Percentiles rank a stretch among this genome's conserved stretches.
phyloP scores from a whole-genome alignment of 768 basidiomycete genomes.

The Boletus rufocinnamomeus region DNA sequence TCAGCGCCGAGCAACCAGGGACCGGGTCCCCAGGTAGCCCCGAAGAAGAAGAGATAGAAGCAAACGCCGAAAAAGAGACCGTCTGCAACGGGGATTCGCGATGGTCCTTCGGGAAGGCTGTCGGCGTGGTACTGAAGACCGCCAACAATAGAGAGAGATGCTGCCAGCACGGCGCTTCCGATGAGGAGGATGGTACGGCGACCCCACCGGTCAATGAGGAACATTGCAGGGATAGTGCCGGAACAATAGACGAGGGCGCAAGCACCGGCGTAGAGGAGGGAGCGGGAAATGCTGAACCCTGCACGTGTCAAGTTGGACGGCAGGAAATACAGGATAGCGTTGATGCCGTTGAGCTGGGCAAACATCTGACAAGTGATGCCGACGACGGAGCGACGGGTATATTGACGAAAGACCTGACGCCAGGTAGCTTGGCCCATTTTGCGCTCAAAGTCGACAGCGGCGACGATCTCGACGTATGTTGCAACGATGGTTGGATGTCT shows the following conservation, averaged over 20 bases:
- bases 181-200: slow-evolving; percentile 50
- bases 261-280: slow-evolving; percentile 48
- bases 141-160: slow-evolving; percentile 51
- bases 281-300: slow-evolving; percentile 45
- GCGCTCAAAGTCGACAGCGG: slow-evolving; percentile 41
- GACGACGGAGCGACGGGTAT: slow-evolving; percentile 49
- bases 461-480: slow-evolving; percentile 46
- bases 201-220: slow-evolving; percentile 55
- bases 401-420: slow-evolving; percentile 51
- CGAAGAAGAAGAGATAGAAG: slow-evolving; percentile 61
- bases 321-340: slow-evolving; percentile 58
- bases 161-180: slow-evolving; percentile 46
- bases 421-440: slow-evolving; percentile 45
- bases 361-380: slow-evolving; percentile 58
- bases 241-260: slow-evolving; percentile 50
- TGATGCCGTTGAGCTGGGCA: slow-evolving; percentile 58
- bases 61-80: slow-evolving; percentile 48
- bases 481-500: slow-evolving; percentile 44
- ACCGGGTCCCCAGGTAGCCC: slow-evolving; percentile 56
- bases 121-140: slow-evolving; percentile 50
- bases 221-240: slow-evolving; percentile 54
- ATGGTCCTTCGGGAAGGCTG: slow-evolving; percentile 38
- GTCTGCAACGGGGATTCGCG: slow-evolving; percentile 35
- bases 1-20: slow-evolving; percentile 57
- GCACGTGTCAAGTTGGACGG: slow-evolving; percentile 53